Percentiles rank a stretch among this genome's conserved stretches.
Evolutionary conservation across 192 early-diverging fungal genomes (phyloP).

Genomic region (Umbelopsis sp.): DNA sequence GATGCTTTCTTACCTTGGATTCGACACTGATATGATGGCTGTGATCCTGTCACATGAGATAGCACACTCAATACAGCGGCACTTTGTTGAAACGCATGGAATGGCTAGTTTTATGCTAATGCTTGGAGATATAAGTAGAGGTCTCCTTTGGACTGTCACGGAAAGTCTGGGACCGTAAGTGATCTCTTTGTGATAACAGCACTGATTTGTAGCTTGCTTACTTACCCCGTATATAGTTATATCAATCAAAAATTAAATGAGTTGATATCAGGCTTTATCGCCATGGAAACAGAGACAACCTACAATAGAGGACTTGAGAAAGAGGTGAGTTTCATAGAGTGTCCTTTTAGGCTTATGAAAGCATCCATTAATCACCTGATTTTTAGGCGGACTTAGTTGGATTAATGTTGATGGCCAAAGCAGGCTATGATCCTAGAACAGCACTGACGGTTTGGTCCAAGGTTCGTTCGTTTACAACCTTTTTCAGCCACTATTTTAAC

Average conservation of each 20-base stretch:
- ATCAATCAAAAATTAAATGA: conserved; percentile 38
- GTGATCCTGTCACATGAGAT: conserved; percentile 58
- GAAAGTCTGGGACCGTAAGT: conserved; percentile 40
- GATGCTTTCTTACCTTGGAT: conserved; percentile 36
- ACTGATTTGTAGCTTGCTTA: too few relatives aligned
- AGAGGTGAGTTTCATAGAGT: conserved; percentile 30
- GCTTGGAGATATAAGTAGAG: conserved; percentile 46
- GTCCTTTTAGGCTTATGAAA: neutral
- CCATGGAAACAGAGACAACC: conserved; percentile 15
- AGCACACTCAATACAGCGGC: conserved; percentile 56
- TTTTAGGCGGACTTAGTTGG: conserved; percentile 52
- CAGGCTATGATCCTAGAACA: conserved; percentile 59
- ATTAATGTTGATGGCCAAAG: conserved; percentile 50
- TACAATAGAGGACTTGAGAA: conserved; percentile 45
- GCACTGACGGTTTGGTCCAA: conserved; percentile 52
- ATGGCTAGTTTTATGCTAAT: conserved; percentile 50
- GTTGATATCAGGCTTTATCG: conserved; percentile 17
- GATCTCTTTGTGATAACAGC: too few relatives aligned
- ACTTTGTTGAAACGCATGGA: conserved; percentile 58
- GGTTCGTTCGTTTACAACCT: neutral
- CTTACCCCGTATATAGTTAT: neutral
- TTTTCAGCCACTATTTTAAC: neutral
- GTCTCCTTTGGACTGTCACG: conserved; percentile 41
- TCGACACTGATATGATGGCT: conserved; percentile 49
- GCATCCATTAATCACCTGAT: neutral